These are phyloP conservation scores for Fusarium dlaminii DNA, from an alignment of 2,329 filamentous ascomycete genomes.

Conservation along the genomic window DNA sequence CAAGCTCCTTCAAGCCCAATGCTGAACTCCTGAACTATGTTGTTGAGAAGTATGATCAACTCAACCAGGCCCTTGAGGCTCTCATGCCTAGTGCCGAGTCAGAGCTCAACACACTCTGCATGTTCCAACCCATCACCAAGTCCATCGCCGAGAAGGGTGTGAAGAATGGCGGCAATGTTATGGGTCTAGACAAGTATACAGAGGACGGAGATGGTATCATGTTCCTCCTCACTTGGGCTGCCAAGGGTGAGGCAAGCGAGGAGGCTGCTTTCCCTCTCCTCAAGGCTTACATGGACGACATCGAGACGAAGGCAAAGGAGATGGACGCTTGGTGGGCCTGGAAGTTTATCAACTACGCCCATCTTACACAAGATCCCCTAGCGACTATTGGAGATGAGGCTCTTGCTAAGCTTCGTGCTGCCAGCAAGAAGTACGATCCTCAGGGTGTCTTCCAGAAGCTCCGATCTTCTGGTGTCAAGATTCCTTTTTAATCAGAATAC, in stretches of 20 bases:
- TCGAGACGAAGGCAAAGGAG: constrained; percentile 42
- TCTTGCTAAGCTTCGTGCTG: constrained; percentile 45
- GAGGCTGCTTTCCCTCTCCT: constrained; percentile 49
- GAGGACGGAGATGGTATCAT: constrained; percentile 44
- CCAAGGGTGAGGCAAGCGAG: constrained; percentile 48
- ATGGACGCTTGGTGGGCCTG: constrained; percentile 42
- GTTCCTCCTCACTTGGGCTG: constrained; percentile 45
- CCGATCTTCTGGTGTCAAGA: constrained; percentile 46
- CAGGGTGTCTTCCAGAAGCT: constrained; percentile 50
- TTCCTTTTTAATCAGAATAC: constrained; percentile 27
- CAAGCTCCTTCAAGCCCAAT: constrained; percentile 49
- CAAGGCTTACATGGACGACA: constrained; percentile 45
- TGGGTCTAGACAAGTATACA: constrained; percentile 47
- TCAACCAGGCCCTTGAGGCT: constrained; percentile 42
- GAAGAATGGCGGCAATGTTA: constrained; percentile 46
- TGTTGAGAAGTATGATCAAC: constrained; percentile 42
- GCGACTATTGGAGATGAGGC: constrained; percentile 51
- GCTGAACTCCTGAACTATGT: constrained; percentile 47
- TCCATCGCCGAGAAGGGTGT: constrained; percentile 45
- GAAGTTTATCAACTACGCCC: constrained; percentile 58
- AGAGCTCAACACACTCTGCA: constrained; percentile 45
- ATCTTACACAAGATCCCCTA: constrained; percentile 51
- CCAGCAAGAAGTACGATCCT: constrained; percentile 51
- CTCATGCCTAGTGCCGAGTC: constrained; percentile 37
- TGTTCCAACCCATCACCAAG: constrained; percentile 48